Evolutionary conservation across 345 rosid genomes (phyloP).

Genomic region (Arabis hirsuta): DNA sequence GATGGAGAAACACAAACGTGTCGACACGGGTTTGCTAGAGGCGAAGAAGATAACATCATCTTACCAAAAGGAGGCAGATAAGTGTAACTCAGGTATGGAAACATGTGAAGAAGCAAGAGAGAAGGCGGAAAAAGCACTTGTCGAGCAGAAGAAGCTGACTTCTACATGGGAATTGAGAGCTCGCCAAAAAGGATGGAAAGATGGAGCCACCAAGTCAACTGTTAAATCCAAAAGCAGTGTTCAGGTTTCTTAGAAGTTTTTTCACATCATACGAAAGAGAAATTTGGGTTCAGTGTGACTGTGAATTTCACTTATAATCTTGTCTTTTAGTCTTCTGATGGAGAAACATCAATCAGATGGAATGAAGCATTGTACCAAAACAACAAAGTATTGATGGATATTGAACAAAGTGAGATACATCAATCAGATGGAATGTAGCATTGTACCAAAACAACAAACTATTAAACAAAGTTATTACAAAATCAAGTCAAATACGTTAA

Average conservation of each 20-base stretch:
- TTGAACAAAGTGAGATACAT: constrained; percentile 13
- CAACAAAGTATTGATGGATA: constrained; percentile 25
- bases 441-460: constrained; percentile 21
- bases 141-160: constrained; percentile 74
- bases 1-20: constrained; percentile 72
- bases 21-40: constrained; percentile 79
- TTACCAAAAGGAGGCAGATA: constrained; percentile 98
- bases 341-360: constrained; percentile 8
- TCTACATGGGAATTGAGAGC: constrained; percentile 83
- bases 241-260: constrained; percentile 47
- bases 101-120: constrained; percentile 97
- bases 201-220: constrained; percentile 54
- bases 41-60: constrained; percentile 93
- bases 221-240: constrained; percentile 58
- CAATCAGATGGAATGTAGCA: constrained; percentile 11
- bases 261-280: constrained; percentile 23
- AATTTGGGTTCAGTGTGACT: not conserved
- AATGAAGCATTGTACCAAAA: constrained; percentile 20
- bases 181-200: constrained; percentile 87
- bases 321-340: constrained; percentile 12
- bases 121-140: constrained; percentile 72
- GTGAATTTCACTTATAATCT: constrained; percentile 16
- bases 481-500: constrained; percentile 16
- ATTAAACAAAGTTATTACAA: constrained; percentile 29
- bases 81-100: constrained; percentile 97